Conservation (phyloP, 2,329 filamentous ascomycete species). For the Neoascochyta sp. region DNA sequence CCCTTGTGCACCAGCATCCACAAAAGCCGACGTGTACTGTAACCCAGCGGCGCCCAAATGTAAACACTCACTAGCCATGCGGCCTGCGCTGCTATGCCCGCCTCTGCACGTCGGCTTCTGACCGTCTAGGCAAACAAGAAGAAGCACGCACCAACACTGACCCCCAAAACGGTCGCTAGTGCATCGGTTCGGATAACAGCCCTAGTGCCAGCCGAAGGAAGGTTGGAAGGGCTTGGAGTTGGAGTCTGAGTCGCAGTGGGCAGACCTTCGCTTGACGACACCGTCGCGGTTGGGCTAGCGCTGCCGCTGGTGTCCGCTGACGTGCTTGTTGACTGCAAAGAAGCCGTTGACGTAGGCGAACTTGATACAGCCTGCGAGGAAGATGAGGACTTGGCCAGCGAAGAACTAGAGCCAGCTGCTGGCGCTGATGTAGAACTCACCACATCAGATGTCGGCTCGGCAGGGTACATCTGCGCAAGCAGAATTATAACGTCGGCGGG, state of each 20-base stretch:
- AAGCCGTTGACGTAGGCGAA: too few species aligned
- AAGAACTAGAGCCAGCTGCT: too few species aligned
- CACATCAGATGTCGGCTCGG: neutral
- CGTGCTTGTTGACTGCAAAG: too few species aligned
- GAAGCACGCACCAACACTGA: conserved; percentile 2
- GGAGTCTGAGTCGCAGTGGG: neutral
- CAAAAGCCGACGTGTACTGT: too few species aligned
- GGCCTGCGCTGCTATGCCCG: too few species aligned
- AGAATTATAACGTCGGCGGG: conserved; percentile 7
- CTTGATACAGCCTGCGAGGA: conserved; percentile 1
- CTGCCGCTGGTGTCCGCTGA: neutral
- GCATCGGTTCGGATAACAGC: neutral
- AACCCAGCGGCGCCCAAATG: too few species aligned
- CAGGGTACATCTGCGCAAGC: conserved; percentile 9
- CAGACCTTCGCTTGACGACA: conserved; percentile 1
- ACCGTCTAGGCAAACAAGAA: conserved; percentile 3
- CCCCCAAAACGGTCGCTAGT: conserved; percentile 1
- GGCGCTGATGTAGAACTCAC: conserved; percentile 1
- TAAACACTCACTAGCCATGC: too few species aligned
- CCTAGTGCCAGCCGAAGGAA: conserved; percentile 4
- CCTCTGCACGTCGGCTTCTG: too few species aligned
- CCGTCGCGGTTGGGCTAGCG: conserved; percentile 1
- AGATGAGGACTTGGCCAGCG: neutral
- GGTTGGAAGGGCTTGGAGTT: neutral
- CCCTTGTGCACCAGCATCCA: too few species aligned